phyloP scores from a whole-genome alignment of 345 rosid species.

The Cardiospermum halicacabum region DNA sequence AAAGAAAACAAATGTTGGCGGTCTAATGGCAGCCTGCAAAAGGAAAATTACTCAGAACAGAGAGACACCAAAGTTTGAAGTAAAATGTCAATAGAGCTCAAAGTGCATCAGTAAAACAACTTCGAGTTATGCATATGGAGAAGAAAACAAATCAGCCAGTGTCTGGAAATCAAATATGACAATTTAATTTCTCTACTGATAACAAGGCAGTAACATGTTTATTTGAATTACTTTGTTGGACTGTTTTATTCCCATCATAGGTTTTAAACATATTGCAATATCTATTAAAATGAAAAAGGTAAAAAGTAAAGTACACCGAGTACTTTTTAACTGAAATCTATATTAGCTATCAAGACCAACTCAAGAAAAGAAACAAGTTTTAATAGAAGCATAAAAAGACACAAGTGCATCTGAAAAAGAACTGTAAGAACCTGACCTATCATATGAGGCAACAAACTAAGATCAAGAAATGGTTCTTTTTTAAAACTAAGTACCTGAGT shows the following conservation, averaged over 20 bases:
- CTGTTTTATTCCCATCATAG: background rate
- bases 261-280: background rate
- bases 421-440: background rate
- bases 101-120: background rate
- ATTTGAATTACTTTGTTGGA: background rate
- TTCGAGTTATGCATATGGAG: background rate
- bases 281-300: background rate
- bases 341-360: background rate
- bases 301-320: background rate
- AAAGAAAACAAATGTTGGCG: slow-evolving; percentile 94
- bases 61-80: background rate
- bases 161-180: background rate
- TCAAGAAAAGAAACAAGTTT: background rate
- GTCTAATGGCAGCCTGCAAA: slow-evolving; percentile 92
- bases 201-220: background rate
- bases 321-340: background rate
- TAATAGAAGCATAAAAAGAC: background rate
- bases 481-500: slow-evolving; percentile 60
- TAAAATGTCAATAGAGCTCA: background rate
- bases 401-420: background rate
- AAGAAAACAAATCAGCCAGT: too few relatives aligned
- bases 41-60: slow-evolving; percentile 10
- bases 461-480: background rate
- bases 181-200: background rate
- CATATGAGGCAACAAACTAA: background rate